Percentiles rank a stretch among this genome's conserved stretches.
Conservation (phyloP, 495 filamentous ascomycete genomes). For the Talaromyces nanjingensis region DNA sequence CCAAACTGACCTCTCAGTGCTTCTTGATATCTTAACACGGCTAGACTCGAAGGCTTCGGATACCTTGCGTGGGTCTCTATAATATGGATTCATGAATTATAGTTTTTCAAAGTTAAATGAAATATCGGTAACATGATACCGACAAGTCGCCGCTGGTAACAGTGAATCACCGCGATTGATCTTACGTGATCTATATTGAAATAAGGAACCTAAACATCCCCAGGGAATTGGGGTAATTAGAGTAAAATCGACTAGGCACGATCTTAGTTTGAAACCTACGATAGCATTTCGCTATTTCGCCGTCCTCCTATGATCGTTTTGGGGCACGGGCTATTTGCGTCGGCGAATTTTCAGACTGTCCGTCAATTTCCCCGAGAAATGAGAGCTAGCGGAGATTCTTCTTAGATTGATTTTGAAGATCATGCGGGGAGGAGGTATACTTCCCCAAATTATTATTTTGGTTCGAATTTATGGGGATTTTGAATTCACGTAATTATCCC, state of each 20-base stretch:
- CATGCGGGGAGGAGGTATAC: neutral
- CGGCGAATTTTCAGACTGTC: neutral
- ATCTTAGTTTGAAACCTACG: neutral
- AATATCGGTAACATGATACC: neutral
- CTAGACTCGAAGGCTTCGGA: slow-evolving; percentile 21
- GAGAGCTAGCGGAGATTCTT: neutral
- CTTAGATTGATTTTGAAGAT: neutral
- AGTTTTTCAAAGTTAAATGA: neutral
- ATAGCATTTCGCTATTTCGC: neutral
- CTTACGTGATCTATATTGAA: neutral
- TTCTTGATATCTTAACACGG: slow-evolving; percentile 17
- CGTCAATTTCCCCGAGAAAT: neutral
- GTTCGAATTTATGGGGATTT: neutral
- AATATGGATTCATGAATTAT: neutral
- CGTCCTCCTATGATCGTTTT: neutral
- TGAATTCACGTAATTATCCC: neutral
- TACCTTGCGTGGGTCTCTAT: slow-evolving; percentile 15
- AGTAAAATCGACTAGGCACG: neutral
- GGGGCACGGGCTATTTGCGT: neutral
- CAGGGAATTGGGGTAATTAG: neutral
- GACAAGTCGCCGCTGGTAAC: neutral
- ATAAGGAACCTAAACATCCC: neutral
- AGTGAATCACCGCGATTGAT: neutral
- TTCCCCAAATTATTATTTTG: neutral
- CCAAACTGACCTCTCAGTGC: slow-evolving; percentile 15